Conservation (phyloP, 2,329 filamentous ascomycete genomes). For the Cercospora nicotianae region DNA sequence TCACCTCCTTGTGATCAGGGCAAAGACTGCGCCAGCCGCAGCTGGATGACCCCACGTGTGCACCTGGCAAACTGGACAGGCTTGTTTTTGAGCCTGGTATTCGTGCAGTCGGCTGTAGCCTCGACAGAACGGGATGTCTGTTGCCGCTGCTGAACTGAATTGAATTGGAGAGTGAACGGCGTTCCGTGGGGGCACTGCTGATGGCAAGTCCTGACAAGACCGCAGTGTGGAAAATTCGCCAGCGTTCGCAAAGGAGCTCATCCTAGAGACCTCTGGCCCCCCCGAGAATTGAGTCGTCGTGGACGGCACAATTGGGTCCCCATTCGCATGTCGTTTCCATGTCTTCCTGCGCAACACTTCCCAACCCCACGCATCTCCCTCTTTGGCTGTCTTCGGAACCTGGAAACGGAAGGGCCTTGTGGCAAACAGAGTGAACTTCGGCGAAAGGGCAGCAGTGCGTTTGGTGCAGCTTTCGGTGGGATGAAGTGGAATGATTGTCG, state of each 20-base stretch:
- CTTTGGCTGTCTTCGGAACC: neutral
- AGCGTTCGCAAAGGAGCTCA: neutral
- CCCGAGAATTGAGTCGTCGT: neutral
- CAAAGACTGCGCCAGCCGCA: neutral
- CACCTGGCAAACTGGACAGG: neutral
- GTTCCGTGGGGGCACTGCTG: neutral
- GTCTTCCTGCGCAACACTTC: neutral
- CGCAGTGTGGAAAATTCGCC: neutral
- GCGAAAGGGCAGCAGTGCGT: neutral
- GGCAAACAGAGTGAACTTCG: neutral
- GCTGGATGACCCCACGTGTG: neutral
- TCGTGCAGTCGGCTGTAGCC: neutral
- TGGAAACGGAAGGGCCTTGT: neutral
- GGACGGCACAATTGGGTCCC: neutral
- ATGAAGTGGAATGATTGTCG: neutral
- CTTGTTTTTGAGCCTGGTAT: neutral
- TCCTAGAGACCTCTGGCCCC: neutral
- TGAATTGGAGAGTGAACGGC: neutral
- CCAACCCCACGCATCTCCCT: neutral
- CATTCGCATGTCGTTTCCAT: neutral
- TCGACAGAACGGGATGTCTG: neutral
- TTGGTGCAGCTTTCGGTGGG: neutral
- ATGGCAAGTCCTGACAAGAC: neutral
- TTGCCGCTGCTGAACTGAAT: neutral
- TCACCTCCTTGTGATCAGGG: neutral